Base-by-base conservation (phyloP, 768 basidiomycete species). In the Daedaleopsis sinensis region DNA sequence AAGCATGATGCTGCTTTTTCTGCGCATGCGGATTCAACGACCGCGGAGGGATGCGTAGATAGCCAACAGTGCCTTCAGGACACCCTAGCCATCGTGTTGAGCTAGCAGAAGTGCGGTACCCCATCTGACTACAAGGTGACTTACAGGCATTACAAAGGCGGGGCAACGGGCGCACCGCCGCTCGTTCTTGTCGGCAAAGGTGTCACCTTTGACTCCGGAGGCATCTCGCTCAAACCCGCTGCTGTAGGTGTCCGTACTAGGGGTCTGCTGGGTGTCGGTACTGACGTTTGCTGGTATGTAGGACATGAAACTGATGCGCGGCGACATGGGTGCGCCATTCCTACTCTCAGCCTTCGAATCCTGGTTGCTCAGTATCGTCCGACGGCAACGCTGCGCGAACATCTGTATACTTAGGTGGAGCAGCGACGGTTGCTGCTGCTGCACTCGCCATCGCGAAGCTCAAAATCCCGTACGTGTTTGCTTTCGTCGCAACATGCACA, bases 171-270 rank as follows among this genome's bases (percentile, higher is more conserved):
- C 52, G 85, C 78, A 0, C 78, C 79, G 56, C 92, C 91, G 3
- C 78, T 92, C 15, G 88, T 85, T 3, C 80, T 93, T 62, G 91
- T 95, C 39, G 93, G 93, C 38, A 94, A 95, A 72, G 93, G 93
- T 62, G 88, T 95, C 71, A 94, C 93, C 16, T 96, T 95, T 65
- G 93, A 96, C 73, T 86, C 87, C 3, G 93, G 93, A 79, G 92
- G 92, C 66, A 94, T 94, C 73, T 90, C 88, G 61, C 76, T 96
- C 73, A 95, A 95, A 75, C 85, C 90, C 19, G 71, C 80, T 38
- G 80, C 81, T 37, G 91, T 87, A 62, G 67, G 84, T 79, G 7
- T 7, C 9, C 6, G 44, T 47, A 4, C 11, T 46, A 19, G 11
- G 16, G 8, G 36, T 52, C 5, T 38, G 18, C 15, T 18, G 55